phyloP scores from a whole-genome alignment of 2,329 filamentous ascomycete species.

The Daldinia sp. region DNA sequence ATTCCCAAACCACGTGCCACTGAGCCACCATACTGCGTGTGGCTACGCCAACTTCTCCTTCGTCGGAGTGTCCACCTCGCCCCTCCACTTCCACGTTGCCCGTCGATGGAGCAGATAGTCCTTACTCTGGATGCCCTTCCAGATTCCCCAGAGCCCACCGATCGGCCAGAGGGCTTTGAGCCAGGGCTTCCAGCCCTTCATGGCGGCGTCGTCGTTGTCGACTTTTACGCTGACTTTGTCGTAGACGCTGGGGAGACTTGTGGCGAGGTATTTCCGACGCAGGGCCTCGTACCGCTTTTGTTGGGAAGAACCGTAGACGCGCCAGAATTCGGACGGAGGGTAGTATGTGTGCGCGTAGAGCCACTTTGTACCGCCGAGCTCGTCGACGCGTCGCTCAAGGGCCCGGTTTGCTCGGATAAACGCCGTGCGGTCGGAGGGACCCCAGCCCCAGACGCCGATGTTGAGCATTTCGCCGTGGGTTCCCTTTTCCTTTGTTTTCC shows the following conservation, averaged over 20 bases:
- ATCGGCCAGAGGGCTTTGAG: slow-evolving; percentile 62
- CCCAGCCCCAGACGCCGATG: slow-evolving; percentile 82
- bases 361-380: slow-evolving; percentile 83
- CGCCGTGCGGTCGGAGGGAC: slow-evolving; percentile 61
- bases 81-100: slow-evolving; percentile 63
- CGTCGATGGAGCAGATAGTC: slow-evolving; percentile 63
- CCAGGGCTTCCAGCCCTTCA: slow-evolving; percentile 53
- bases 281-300: slow-evolving; percentile 68
- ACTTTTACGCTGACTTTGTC: slow-evolving; percentile 71
- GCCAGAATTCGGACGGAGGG: slow-evolving; percentile 74
- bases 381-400: slow-evolving; percentile 73
- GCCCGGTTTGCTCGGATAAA: slow-evolving; percentile 75
- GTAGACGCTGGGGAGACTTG: slow-evolving; percentile 70
- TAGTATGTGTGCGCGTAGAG: slow-evolving; percentile 89
- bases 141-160: slow-evolving; percentile 67
- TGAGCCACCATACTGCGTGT: neutral
- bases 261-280: slow-evolving; percentile 68
- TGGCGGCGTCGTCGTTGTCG: slow-evolving; percentile 51
- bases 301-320: slow-evolving; percentile 61
- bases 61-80: slow-evolving; percentile 28
- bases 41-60: slow-evolving; percentile 39
- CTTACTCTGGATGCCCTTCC: slow-evolving; percentile 64
- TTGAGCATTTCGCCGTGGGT: slow-evolving; percentile 59
- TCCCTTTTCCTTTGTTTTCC: slow-evolving; percentile 5
- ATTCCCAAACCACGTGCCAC: no score